Conservation (phyloP, 2,329 filamentous ascomycete species). For the Diaporthe sp. region DNA sequence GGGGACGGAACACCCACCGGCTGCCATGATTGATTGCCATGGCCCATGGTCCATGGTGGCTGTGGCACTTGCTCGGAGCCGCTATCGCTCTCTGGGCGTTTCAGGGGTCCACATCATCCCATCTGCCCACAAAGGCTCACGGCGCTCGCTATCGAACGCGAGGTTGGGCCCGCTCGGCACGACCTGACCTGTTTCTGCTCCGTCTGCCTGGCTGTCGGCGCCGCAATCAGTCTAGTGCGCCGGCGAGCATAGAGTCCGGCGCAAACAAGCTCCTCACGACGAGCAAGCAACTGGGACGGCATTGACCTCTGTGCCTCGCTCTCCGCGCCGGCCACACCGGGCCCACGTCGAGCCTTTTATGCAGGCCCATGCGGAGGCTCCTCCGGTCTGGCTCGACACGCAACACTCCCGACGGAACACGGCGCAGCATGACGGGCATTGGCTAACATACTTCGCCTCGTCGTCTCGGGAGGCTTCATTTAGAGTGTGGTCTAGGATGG, state of each 20-base stretch:
- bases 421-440: constrained; percentile 24
- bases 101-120: constrained; percentile 25
- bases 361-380: constrained; percentile 17
- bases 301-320: neutral
- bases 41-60: constrained; percentile 5
- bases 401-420: constrained; percentile 10
- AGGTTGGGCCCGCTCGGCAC: neutral
- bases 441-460: constrained; percentile 32
- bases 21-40: neutral
- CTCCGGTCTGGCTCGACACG: constrained; percentile 8
- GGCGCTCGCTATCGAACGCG: neutral
- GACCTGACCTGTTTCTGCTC: neutral
- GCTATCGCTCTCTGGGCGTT: constrained; percentile 6
- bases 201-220: neutral
- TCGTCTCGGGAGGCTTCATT: constrained; percentile 26
- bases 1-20: constrained; percentile 10
- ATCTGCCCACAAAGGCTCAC: neutral
- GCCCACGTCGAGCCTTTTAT: constrained; percentile 24
- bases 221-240: constrained; percentile 6
- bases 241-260: constrained; percentile 28
- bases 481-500: constrained; percentile 13
- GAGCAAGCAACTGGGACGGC: constrained; percentile 22
- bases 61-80: constrained; percentile 5
- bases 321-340: constrained; percentile 5
- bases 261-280: constrained; percentile 14